phyloP scores from a whole-genome alignment of 1,284 basidiomycete genomes.

The Irpex rosettiformis region DNA sequence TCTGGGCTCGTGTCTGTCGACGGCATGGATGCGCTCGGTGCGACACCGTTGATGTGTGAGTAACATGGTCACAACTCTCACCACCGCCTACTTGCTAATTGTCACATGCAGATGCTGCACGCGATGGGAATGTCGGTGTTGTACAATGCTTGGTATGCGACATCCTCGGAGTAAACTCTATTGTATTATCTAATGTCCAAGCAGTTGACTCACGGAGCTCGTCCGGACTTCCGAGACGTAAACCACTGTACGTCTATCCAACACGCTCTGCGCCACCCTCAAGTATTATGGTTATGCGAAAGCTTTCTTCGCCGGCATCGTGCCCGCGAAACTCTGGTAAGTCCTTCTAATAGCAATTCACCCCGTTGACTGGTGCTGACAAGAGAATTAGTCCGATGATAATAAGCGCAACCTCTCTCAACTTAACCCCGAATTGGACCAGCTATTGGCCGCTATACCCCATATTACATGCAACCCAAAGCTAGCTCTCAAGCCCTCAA shows the following conservation, averaged over 20 bases:
- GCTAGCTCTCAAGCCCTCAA: constrained; percentile 15
- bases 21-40: constrained; percentile 65
- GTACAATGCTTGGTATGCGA: constrained; percentile 55
- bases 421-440: constrained; percentile 5
- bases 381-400: constrained; percentile 20
- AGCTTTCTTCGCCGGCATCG: constrained; percentile 55
- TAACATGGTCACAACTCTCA: constrained; percentile 12
- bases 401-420: constrained; percentile 14
- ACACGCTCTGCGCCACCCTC: constrained; percentile 57
- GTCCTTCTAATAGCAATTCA: constrained; percentile 11
- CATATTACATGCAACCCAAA: constrained; percentile 26
- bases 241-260: constrained; percentile 68
- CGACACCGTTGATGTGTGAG: constrained; percentile 79
- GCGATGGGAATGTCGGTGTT: constrained; percentile 63
- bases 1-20: constrained; percentile 62
- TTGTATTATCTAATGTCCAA: constrained; percentile 5
- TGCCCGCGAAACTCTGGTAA: constrained; percentile 53
- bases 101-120: constrained; percentile 49
- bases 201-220: constrained; percentile 62
- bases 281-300: constrained; percentile 66
- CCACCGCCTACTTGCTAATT: not conserved
- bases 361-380: constrained; percentile 2
- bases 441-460: constrained; percentile 1
- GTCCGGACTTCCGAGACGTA: constrained; percentile 65
- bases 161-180: not conserved